phyloP scores from a whole-genome alignment of 129 eudicot species.

The Flaveria brownii region DNA sequence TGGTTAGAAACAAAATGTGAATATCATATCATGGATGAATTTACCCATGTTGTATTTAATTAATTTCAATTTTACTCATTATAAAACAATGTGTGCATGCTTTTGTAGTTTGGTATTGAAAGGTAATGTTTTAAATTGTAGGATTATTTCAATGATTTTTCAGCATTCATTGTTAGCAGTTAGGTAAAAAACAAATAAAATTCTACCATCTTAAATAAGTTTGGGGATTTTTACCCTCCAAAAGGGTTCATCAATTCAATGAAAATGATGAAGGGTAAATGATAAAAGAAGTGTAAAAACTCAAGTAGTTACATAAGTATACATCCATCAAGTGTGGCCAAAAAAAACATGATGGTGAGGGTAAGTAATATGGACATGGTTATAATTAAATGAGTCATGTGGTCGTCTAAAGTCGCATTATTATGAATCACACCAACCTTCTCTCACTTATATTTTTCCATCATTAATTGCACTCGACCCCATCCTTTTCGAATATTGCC shows the following conservation, averaged over 20 bases:
- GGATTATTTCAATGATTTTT: too few species aligned
- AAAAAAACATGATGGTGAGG: slow-evolving; percentile 33
- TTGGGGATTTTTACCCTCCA: too few species aligned
- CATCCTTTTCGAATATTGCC: slow-evolving; percentile 11
- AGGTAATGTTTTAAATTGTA: too few species aligned
- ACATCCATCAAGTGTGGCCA: slow-evolving; percentile 23
- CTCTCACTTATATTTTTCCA: slow-evolving; percentile 27
- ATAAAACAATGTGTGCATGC: neutral
- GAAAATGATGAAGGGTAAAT: slow-evolving; percentile 7
- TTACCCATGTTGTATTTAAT: neutral
- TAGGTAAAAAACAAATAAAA: too few species aligned
- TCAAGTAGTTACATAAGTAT: slow-evolving; percentile 24
- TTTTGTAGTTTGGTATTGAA: neutral
- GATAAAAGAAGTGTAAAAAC: slow-evolving; percentile 9
- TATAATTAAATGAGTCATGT: slow-evolving; percentile 43
- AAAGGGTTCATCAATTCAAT: neutral
- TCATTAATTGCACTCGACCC: slow-evolving; percentile 35
- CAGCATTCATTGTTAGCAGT: too few species aligned
- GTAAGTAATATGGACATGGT: slow-evolving; percentile 37
- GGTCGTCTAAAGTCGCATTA: slow-evolving; percentile 38
- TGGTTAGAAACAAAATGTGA: too few species aligned
- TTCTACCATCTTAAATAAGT: too few species aligned
- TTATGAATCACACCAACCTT: slow-evolving; percentile 42
- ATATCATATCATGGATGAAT: too few species aligned
- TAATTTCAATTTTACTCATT: neutral